phyloP scores from a whole-genome alignment of 2,329 filamentous ascomycete genomes.

The Claviceps sorghi region DNA sequence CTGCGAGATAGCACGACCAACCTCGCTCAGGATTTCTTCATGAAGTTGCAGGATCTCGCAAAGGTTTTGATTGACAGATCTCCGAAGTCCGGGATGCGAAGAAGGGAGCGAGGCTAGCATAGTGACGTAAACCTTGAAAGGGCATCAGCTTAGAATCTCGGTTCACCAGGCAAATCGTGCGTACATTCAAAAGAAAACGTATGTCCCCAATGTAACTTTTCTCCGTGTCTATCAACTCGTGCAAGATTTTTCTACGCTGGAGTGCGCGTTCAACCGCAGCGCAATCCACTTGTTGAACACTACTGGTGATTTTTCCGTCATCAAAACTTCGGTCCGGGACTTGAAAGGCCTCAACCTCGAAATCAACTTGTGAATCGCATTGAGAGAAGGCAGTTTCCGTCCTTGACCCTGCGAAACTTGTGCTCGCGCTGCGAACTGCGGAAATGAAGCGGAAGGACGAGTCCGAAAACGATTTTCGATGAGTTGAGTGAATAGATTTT shows the following conservation, averaged over 20 bases:
- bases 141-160: constrained; percentile 8
- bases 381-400: constrained; percentile 35
- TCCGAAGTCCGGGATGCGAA: constrained; percentile 47
- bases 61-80: constrained; percentile 65
- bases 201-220: constrained; percentile 79
- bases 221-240: constrained; percentile 76
- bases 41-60: constrained; percentile 71
- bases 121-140: constrained; percentile 52
- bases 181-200: constrained; percentile 72
- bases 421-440: constrained; percentile 66
- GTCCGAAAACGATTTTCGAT: constrained; percentile 34
- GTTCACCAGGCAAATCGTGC: constrained; percentile 12
- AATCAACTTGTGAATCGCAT: constrained; percentile 43
- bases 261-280: constrained; percentile 56
- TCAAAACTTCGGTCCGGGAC: constrained; percentile 48
- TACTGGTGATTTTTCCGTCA: constrained; percentile 47
- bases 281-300: constrained; percentile 41
- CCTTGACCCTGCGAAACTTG: constrained; percentile 57
- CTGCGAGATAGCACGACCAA: constrained; percentile 57
- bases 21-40: constrained; percentile 60
- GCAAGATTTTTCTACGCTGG: constrained; percentile 64
- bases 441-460: constrained; percentile 69
- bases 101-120: constrained; percentile 58
- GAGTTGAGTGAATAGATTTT: constrained; percentile 1
- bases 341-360: constrained; percentile 47